Conservation (phyloP, 169 alveolate genomes). For the Cryptosporidium meleagridis region DNA sequence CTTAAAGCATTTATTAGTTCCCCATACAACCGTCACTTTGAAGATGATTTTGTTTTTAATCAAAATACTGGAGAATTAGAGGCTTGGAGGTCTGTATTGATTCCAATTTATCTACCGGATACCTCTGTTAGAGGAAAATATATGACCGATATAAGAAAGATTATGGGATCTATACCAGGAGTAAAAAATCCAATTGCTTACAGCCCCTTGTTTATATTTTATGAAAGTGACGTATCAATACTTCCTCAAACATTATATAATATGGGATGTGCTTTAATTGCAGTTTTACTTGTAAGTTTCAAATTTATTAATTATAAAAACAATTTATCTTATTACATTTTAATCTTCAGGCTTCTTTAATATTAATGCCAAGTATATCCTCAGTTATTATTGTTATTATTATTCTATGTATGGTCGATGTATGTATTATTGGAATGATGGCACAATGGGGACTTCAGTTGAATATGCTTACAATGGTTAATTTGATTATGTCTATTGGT, state of each 20-base stretch:
- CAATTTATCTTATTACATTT: slow-evolving; percentile 67
- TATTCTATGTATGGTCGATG: slow-evolving; percentile 81
- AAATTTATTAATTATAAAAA: slow-evolving; percentile 34
- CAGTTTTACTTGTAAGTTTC: slow-evolving; percentile 78
- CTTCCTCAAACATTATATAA: slow-evolving; percentile 78
- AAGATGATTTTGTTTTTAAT: slow-evolving; percentile 71
- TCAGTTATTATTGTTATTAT: slow-evolving; percentile 80
- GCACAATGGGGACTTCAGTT: slow-evolving; percentile 83
- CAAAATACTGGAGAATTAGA: slow-evolving; percentile 54
- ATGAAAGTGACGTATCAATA: slow-evolving; percentile 78
- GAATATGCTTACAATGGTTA: slow-evolving; percentile 88
- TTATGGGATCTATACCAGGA: slow-evolving; percentile 28
- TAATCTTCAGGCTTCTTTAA: slow-evolving; percentile 79
- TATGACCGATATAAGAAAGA: slow-evolving; percentile 62
- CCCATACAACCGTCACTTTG: slow-evolving; percentile 67
- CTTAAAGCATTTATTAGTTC: slow-evolving; percentile 69
- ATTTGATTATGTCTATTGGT: slow-evolving; percentile 85
- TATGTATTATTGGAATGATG: slow-evolving; percentile 86
- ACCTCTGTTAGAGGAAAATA: slow-evolving; percentile 65
- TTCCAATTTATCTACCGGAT: slow-evolving; percentile 68
- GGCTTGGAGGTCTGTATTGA: slow-evolving; percentile 71
- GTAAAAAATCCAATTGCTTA: slow-evolving; percentile 63
- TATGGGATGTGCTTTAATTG: slow-evolving; percentile 80
- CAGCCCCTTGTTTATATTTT: slow-evolving; percentile 76
- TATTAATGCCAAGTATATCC: slow-evolving; percentile 79